phyloP scores from a whole-genome alignment of 805 yeast genomes.

The Saccharomyces cerevisiae region DNA sequence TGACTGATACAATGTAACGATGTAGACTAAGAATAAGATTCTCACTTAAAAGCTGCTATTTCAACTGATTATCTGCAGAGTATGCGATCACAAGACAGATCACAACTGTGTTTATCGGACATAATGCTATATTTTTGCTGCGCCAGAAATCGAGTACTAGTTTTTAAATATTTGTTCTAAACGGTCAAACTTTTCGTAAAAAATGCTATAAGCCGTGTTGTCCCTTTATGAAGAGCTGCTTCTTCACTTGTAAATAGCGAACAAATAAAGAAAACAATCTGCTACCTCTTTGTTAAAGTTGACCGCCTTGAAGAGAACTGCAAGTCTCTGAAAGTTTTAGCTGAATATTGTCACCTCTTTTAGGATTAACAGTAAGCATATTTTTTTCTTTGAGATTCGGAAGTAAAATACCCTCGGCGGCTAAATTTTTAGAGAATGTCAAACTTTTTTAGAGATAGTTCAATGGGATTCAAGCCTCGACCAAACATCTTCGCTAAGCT shows the following conservation, averaged over 20 bases:
- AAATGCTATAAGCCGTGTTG: neutral
- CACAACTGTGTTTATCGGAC: neutral
- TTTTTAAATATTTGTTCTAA: neutral
- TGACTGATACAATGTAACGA: too few species aligned
- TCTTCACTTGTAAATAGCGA: neutral
- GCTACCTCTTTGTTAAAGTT: neutral
- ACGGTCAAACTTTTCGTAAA: neutral
- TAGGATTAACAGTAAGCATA: neutral
- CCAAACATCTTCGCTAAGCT: constrained; percentile 27
- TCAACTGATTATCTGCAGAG: too few species aligned
- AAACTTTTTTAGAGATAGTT: constrained; percentile 27
- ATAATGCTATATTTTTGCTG: neutral
- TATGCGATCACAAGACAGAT: neutral
- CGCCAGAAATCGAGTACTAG: neutral
- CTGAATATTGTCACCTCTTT: neutral
- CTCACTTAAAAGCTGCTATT: neutral
- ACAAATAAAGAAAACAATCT: neutral
- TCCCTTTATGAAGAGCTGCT: neutral
- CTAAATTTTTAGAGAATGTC: constrained; percentile 22
- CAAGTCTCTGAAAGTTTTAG: neutral
- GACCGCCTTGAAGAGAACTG: neutral
- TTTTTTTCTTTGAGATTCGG: neutral
- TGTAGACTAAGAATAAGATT: neutral
- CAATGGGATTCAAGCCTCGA: constrained; percentile 28
- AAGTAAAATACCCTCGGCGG: constrained; percentile 12